A percentile compares a stretch with the other conserved stretches of the same genome.
These are phyloP conservation scores for Paramyrothecium roridum DNA, from an alignment of 2,329 filamentous ascomycete species.

Conservation along the genomic window DNA sequence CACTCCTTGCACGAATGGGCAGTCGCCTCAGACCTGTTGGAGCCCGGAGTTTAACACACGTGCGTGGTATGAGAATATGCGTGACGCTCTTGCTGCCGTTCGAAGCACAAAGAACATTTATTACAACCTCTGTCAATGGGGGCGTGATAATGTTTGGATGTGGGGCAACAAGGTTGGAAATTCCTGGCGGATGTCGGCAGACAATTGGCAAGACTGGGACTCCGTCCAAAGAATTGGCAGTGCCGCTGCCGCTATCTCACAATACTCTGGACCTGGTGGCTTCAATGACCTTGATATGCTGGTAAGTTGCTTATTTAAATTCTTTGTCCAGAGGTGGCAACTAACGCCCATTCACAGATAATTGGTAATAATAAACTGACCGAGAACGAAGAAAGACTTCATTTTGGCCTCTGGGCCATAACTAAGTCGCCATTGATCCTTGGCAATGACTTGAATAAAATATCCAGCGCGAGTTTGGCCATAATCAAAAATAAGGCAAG, in stretches of 20 bases:
- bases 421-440: conserved; percentile 20
- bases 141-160: conserved; percentile 37
- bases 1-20: conserved; percentile 7
- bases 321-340: too few relatives aligned
- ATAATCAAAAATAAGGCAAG: conserved; percentile 16
- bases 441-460: conserved; percentile 18
- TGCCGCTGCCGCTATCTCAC: conserved; percentile 5
- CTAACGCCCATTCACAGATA: conserved; percentile 3
- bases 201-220: conserved; percentile 25
- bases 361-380: conserved; percentile 13
- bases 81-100: conserved; percentile 37
- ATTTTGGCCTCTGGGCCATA: conserved; percentile 24
- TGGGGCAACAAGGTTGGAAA: conserved; percentile 44
- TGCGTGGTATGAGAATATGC: conserved; percentile 32
- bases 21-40: conserved; percentile 10
- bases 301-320: conserved; percentile 1
- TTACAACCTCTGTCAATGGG: conserved; percentile 50
- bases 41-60: conserved; percentile 3
- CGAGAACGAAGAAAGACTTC: conserved; percentile 16
- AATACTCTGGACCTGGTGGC: conserved; percentile 19
- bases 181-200: conserved; percentile 33
- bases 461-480: conserved; percentile 11
- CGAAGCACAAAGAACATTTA: conserved; percentile 35
- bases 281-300: conserved; percentile 26
- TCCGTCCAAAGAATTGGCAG: conserved; percentile 11